Percentiles rank a stretch among this genome's conserved stretches.
Conservation (phyloP, 371 early-diverging fungal genomes). For the Mortierella sp. region DNA sequence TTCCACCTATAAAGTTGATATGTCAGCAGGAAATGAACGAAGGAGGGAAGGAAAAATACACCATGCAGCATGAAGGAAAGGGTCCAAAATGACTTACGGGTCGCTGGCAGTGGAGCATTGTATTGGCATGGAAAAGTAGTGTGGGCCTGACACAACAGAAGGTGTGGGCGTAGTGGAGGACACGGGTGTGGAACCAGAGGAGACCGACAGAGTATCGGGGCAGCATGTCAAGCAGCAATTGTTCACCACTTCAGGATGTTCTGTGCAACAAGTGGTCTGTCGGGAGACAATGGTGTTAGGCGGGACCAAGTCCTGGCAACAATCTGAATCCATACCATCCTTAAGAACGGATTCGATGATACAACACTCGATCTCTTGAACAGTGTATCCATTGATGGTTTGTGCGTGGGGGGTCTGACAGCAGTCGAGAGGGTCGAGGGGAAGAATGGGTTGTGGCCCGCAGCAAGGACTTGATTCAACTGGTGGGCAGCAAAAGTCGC, state of each 20-base stretch:
- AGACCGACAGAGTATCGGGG: slow-evolving; percentile 31
- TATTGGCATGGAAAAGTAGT: slow-evolving; percentile 23
- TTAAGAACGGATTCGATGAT: slow-evolving; percentile 37
- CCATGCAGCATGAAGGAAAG: neutral
- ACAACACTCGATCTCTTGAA: slow-evolving; percentile 45
- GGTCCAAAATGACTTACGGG: slow-evolving; percentile 24
- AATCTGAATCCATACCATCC: slow-evolving; percentile 48
- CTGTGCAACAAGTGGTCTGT: slow-evolving; percentile 42
- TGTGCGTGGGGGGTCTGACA: slow-evolving; percentile 29
- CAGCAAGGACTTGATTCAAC: slow-evolving; percentile 48
- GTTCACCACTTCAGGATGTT: slow-evolving; percentile 46
- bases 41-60: neutral
- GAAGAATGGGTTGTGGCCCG: slow-evolving; percentile 18
- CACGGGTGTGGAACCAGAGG: slow-evolving; percentile 19
- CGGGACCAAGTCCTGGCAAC: slow-evolving; percentile 39
- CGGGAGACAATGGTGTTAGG: slow-evolving; percentile 10
- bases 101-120: slow-evolving; percentile 23
- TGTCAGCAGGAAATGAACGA: neutral
- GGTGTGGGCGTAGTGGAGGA: slow-evolving; percentile 31
- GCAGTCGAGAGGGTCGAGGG: slow-evolving; percentile 34
- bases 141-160: slow-evolving; percentile 9
- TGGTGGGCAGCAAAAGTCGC: slow-evolving; percentile 45
- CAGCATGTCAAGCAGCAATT: slow-evolving; percentile 52
- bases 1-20: slow-evolving; percentile 23
- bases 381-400: slow-evolving; percentile 22